phyloP scores from a whole-genome alignment of 2,329 filamentous ascomycete genomes.

The Claviceps cyperi region DNA sequence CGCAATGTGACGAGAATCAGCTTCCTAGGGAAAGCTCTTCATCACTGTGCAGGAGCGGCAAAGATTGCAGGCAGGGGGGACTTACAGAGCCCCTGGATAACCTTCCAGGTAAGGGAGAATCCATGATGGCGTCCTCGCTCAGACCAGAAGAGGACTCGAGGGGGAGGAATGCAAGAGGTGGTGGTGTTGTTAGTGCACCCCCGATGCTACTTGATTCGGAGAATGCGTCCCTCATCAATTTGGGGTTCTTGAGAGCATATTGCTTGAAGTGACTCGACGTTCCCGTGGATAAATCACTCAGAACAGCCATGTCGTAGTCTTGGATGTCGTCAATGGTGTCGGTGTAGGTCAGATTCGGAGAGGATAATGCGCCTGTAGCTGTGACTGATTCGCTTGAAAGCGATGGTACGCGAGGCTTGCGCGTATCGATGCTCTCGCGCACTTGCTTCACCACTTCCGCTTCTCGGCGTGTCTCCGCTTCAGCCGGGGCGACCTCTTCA shows the following conservation, averaged over 20 bases:
- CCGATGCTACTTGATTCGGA: slow-evolving; percentile 48
- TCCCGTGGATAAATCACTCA: slow-evolving; percentile 36
- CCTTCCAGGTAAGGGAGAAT: slow-evolving; percentile 41
- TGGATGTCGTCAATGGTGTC: slow-evolving; percentile 54
- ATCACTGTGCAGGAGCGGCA: background rate
- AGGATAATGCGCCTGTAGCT: slow-evolving; percentile 47
- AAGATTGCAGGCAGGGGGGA: background rate
- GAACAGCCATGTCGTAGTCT: slow-evolving; percentile 54
- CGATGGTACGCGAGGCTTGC: slow-evolving; percentile 30
- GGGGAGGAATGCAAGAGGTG: slow-evolving; percentile 47
- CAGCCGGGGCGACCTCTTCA: slow-evolving; percentile 77
- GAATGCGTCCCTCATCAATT: slow-evolving; percentile 62
- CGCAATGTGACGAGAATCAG: background rate
- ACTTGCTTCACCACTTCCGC: slow-evolving; percentile 94
- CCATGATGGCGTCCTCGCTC: slow-evolving; percentile 60
- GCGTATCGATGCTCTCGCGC: slow-evolving; percentile 67
- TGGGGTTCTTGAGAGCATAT: slow-evolving; percentile 57
- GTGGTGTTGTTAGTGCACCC: slow-evolving; percentile 43
- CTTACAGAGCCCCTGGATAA: slow-evolving; percentile 19
- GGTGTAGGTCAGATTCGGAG: slow-evolving; percentile 50
- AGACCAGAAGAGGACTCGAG: slow-evolving; percentile 44
- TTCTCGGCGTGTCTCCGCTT: slow-evolving; percentile 79
- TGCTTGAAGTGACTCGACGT: slow-evolving; percentile 59
- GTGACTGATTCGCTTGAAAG: slow-evolving; percentile 31
- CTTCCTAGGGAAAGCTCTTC: background rate